Base-by-base conservation (phyloP, 768 basidiomycete species). In the Lentinus brumalis region DNA sequence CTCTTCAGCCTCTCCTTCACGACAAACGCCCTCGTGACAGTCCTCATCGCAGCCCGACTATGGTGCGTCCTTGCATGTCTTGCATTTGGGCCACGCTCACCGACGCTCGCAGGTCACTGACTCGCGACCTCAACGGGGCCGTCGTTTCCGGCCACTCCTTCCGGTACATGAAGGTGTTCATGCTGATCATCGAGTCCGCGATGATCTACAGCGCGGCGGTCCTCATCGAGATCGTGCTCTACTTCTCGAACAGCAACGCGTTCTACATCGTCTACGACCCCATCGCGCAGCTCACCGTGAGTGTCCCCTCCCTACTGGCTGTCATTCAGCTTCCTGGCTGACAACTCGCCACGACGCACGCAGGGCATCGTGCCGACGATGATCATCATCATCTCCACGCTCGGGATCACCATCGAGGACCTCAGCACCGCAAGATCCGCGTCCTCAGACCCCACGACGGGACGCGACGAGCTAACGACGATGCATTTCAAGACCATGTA, bases 201-300 rank as follows among this genome's bases (percentile, higher is more conserved):
- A 65, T 70, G 50, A 66, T 72, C 47, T 75, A 75, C 61, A 74
- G 75, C 16, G 65, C 71, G 40, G 72, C 75, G 5, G 60, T 75
- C 49, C 57, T 75, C 18, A 69, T 74, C 61, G 73, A 74, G 53
- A 71, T 77, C 42, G 70, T 70, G 4, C 71, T 75, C 47, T 77
- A 76, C 61, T 73, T 73, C 66, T 42, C 72, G n/a, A 61, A 65
- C 30, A 69, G 65, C 18, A 75, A 74, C 59, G 71, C 71, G 15
- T 73, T 77, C 64, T 76, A 76, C 66, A 76, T 76, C 53, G 62
- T 76, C n/a, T 74, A 74, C 47, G 76, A 77, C 59, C 71, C 75
- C n/a, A 72, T 74, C 64, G 73, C 72, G 30, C 74, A 76, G 64
- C 68, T 73, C 30, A 73, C 72, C 18, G 72, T 72, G 31, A 30